Percentiles rank a stretch among this genome's conserved stretches.
phyloP scores from a whole-genome alignment of 1,284 basidiomycete genomes.

The Moesziomyces antarcticus region DNA sequence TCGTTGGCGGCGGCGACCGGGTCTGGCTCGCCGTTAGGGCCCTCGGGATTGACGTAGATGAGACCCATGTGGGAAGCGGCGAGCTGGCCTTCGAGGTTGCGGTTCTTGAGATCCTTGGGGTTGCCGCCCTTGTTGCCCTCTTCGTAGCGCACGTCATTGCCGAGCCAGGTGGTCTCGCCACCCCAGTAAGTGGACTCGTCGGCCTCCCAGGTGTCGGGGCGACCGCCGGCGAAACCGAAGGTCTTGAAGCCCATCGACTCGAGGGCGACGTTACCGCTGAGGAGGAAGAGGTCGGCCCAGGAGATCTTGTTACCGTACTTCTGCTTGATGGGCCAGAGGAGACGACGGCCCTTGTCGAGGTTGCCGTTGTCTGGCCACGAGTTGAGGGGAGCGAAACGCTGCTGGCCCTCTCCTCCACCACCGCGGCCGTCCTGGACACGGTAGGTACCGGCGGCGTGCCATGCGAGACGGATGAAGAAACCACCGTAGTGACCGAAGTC shows the following conservation, averaged over 20 bases:
- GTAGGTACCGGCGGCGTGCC: slow-evolving; percentile 47
- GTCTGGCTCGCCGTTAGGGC: slow-evolving; percentile 39
- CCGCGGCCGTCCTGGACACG: slow-evolving; percentile 45
- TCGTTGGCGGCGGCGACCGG: slow-evolving; percentile 40
- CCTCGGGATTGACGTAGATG: slow-evolving; percentile 48
- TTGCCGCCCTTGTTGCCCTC: slow-evolving; percentile 33
- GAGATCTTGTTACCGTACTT: slow-evolving; percentile 49
- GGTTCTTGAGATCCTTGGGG: slow-evolving; percentile 37
- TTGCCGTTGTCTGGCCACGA: slow-evolving; percentile 47
- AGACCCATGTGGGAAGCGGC: slow-evolving; percentile 45
- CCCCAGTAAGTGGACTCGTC: slow-evolving; percentile 49
- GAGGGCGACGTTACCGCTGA: slow-evolving; percentile 41
- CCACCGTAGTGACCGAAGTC: slow-evolving; percentile 46
- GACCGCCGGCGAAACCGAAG: slow-evolving; percentile 43
- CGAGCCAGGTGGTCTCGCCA: slow-evolving; percentile 47
- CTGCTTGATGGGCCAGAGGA: slow-evolving; percentile 48
- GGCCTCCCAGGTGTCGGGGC: slow-evolving; percentile 44
- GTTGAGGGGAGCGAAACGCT: slow-evolving; percentile 45
- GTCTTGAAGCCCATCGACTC: slow-evolving; percentile 50
- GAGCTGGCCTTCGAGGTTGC: slow-evolving; percentile 27
- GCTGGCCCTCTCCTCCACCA: slow-evolving; percentile 43
- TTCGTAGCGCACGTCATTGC: slow-evolving; percentile 43
- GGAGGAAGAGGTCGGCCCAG: slow-evolving; percentile 36
- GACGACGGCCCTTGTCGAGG: slow-evolving; percentile 45
- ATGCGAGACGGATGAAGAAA: slow-evolving; percentile 41